Evolutionary conservation across 176 grass and related monocot species (phyloP), one percentile per base, ranked within the genome.

Genomic region (Musa schizocarpa): DNA sequence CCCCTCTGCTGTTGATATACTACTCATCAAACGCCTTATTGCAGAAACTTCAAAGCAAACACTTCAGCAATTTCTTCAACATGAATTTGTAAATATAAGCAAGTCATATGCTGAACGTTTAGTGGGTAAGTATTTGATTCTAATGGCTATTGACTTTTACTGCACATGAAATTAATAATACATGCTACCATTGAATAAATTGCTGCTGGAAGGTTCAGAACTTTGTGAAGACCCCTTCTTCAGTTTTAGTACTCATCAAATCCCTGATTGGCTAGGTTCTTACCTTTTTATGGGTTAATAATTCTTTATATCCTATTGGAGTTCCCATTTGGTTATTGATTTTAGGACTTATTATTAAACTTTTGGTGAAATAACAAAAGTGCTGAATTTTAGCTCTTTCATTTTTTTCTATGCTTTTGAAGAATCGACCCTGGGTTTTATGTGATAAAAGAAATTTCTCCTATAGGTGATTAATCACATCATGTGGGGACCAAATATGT

Each of bases 51-150:
- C 94, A 54, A 98, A 98, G 80, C 85, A 86, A 85, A 93, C 90
- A 58, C 94, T 98, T 81, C 87, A 83, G 72, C 94, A 98, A 79
- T 98, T 98, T 77, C 84, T 98, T 52, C 94, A 98, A 61, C 94
- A 98, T 65, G 94, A 98, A 68, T 98, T 98, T 80, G 88, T 93
- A 67, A 98, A 98, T 83, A 98, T 98, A 83, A 88, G 81, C 74
- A 98, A 98, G 80, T 54, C 84, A 13, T 87, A 85, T 52, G 94
- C 94, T 13, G 94, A 98, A 82, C 88, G 94, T 74, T 90, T 98
- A 82, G 93, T 98, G 54, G 94, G 94, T 98, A 78, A 88, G 73
- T 80, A 66, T 49, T 76, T 65, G 49, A 25, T 76, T 74, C 56
- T 74, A 9, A 80, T 65, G 49, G 50, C 26, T 71, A 34, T 59